Percentiles rank a stretch among this genome's conserved stretches.
Evolutionary conservation across 176 grass and related monocot species (phyloP).

Genomic region (Poa pratensis): DNA sequence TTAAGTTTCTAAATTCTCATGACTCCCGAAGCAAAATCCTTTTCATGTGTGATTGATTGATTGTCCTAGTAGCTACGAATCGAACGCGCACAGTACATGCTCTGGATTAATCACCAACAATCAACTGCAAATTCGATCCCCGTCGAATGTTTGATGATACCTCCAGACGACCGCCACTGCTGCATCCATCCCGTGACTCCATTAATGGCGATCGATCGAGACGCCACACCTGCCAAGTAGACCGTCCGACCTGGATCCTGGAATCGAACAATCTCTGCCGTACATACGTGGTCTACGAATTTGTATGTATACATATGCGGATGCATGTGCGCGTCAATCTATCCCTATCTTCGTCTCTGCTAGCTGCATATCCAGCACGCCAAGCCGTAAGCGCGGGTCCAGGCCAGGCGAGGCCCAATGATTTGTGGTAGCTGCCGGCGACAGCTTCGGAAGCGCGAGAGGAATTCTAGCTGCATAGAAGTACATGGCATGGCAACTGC

Average conservation of each 20-base stretch:
- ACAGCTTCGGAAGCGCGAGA: background rate
- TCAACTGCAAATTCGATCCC: background rate
- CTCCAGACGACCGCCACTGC: background rate
- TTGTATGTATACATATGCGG: background rate
- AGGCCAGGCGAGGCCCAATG: background rate
- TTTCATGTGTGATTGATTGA: background rate
- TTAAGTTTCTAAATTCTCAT: no score
- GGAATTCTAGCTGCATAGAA: no score
- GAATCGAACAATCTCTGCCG: background rate
- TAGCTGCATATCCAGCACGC: background rate
- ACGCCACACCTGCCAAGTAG: background rate
- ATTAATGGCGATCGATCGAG: background rate
- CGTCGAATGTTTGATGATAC: background rate
- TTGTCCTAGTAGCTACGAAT: background rate
- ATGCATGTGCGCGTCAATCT: background rate
- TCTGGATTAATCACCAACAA: background rate
- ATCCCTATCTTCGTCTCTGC: background rate
- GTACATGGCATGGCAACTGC: background rate
- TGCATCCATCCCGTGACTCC: background rate
- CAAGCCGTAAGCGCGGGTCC: background rate
- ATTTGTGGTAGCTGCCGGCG: background rate
- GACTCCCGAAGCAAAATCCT: no score
- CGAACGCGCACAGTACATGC: background rate
- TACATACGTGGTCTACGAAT: background rate
- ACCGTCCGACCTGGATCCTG: background rate